Percentiles rank a stretch among this genome's conserved stretches.
Conservation (phyloP, 345 rosid genomes). For the Xanthoceras sorbifolium region DNA sequence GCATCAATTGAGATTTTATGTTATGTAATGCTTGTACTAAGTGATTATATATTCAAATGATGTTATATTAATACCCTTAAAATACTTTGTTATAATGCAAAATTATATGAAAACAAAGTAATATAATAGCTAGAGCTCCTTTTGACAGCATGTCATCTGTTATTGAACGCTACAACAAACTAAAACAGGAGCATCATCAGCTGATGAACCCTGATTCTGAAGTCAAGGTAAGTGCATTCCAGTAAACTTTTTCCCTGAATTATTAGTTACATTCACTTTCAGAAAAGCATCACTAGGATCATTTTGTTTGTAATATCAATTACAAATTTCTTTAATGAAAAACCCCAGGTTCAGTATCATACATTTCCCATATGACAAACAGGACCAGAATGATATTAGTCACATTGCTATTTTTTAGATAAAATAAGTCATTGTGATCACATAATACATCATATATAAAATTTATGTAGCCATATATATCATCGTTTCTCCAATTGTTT, state of each 20-base stretch:
- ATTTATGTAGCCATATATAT: not conserved
- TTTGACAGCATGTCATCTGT: slow-evolving; percentile 58
- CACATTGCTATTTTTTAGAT: too few species aligned
- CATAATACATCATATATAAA: not conserved
- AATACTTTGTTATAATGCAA: not conserved
- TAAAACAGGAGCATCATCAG: slow-evolving; percentile 58
- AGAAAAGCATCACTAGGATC: not conserved
- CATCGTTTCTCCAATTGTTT: not conserved
- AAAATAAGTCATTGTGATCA: not conserved
- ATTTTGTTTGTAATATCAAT: not conserved
- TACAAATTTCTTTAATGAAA: not conserved
- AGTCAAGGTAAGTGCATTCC: slow-evolving; percentile 50
- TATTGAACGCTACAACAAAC: slow-evolving; percentile 64
- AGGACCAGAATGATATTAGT: not conserved
- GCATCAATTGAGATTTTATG: not conserved
- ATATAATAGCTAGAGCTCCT: not conserved
- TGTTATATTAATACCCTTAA: not conserved
- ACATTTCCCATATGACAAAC: too few species aligned
- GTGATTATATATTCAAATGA: not conserved
- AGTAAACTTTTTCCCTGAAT: not conserved
- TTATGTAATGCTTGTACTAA: not conserved
- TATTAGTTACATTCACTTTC: not conserved
- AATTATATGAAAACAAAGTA: not conserved
- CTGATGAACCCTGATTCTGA: slow-evolving; percentile 61
- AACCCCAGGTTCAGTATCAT: not conserved